Conservation (phyloP, 371 early-diverging fungal genomes). For the Funneliformis caledonium region DNA sequence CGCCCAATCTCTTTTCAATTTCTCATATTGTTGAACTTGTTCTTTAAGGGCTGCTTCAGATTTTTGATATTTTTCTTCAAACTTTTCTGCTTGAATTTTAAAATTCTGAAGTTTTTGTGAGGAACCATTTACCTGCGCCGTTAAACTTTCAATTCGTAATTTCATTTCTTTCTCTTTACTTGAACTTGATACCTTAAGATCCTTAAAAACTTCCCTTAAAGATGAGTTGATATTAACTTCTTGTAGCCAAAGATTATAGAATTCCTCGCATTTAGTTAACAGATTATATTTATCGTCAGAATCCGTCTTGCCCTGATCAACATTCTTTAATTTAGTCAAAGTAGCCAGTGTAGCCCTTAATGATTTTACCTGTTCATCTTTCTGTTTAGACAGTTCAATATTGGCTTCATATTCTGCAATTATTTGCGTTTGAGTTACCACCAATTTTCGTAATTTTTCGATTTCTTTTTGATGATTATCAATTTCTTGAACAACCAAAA, state of each 20-base stretch:
- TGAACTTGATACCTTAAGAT: not conserved
- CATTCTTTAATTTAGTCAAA: not conserved
- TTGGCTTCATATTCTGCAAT: constrained; percentile 19
- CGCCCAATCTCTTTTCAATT: not conserved
- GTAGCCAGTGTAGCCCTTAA: not conserved
- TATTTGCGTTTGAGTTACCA: constrained; percentile 5
- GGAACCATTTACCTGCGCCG: not conserved
- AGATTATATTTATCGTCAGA: not conserved
- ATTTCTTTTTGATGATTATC: constrained; percentile 6
- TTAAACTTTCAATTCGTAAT: not conserved
- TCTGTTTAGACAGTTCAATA: not conserved
- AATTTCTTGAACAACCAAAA: not conserved
- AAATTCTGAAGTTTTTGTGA: constrained; percentile 4
- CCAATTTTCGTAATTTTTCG: constrained; percentile 25
- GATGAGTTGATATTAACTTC: constrained; percentile 11
- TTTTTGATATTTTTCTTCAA: constrained; percentile 2
- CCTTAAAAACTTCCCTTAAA: not conserved
- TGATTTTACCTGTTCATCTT: not conserved
- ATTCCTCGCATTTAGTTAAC: not conserved
- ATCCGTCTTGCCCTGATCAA: not conserved
- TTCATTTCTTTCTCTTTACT: constrained; percentile 4
- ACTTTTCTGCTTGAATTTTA: constrained; percentile 10
- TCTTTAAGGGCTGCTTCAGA: not conserved
- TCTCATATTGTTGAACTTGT: not conserved
- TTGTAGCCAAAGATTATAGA: constrained; percentile 19